Evolutionary conservation across 257 asterid species (phyloP).

Genomic region (Echites panduratus): DNA sequence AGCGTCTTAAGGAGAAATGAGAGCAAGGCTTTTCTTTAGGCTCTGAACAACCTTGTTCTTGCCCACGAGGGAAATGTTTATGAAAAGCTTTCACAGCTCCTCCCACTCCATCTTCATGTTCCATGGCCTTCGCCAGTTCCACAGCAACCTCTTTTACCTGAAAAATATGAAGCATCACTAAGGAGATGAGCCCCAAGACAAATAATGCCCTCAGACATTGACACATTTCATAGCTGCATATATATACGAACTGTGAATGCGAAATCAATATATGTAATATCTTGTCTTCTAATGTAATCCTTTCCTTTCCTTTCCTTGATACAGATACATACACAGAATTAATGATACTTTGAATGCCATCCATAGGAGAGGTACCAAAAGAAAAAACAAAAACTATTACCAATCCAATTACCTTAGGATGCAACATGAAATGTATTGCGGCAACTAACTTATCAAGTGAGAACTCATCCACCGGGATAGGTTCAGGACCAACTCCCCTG

Average conservation of each 20-base stretch:
- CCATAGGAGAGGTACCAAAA: neutral
- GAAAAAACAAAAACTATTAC: neutral
- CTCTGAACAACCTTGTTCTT: constrained; percentile 18
- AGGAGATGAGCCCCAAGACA: neutral
- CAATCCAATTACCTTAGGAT: constrained; percentile 42
- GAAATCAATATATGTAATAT: too few relatives aligned
- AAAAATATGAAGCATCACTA: too few relatives aligned
- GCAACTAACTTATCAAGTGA: constrained; percentile 67
- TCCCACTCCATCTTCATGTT: constrained; percentile 72
- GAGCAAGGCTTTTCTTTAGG: constrained; percentile 19
- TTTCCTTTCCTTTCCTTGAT: too few relatives aligned
- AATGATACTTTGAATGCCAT: neutral
- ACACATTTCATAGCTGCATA: neutral
- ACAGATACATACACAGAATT: too few relatives aligned
- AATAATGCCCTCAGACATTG: neutral
- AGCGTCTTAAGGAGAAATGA: neutral
- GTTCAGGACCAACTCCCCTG: constrained; percentile 86
- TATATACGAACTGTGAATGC: neutral
- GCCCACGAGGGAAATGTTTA: constrained; percentile 47
- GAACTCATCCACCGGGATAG: constrained; percentile 76
- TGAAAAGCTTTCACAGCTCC: constrained; percentile 82
- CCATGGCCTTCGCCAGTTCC: constrained; percentile 80
- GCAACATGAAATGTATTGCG: constrained; percentile 80
- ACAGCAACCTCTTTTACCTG: constrained; percentile 68
- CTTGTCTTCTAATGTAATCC: too few relatives aligned